These are phyloP conservation scores for Andrographis paniculata DNA, from an alignment of 305 asterid species.

Conservation along the genomic window DNA sequence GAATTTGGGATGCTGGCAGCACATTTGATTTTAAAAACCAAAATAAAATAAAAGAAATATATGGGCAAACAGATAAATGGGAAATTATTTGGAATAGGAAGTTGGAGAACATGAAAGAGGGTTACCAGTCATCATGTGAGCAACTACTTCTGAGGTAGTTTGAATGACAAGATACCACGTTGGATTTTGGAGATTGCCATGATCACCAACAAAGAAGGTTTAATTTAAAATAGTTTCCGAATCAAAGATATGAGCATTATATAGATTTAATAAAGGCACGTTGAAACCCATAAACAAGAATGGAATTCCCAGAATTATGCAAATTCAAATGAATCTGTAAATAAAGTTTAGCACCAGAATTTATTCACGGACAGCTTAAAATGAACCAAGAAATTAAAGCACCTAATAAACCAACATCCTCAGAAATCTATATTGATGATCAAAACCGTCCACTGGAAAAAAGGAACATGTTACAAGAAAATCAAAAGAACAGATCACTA, in stretches of 20 bases:
- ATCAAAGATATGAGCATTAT: background rate
- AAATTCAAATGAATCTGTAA: background rate
- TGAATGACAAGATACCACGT: slow-evolving; percentile 35
- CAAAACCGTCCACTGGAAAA: slow-evolving; percentile 2
- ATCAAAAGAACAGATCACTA: slow-evolving; percentile 1
- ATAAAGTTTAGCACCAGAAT: background rate
- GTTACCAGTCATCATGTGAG: slow-evolving; percentile 30
- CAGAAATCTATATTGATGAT: background rate
- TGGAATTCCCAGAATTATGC: background rate
- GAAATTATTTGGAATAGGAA: slow-evolving; percentile 15
- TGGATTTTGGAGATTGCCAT: slow-evolving; percentile 15
- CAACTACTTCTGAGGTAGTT: slow-evolving; percentile 38
- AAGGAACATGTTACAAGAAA: slow-evolving; percentile 7
- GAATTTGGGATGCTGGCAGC: too few species aligned
- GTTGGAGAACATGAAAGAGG: slow-evolving; percentile 13
- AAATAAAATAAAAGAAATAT: background rate
- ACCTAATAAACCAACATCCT: background rate
- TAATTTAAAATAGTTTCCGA: too few species aligned
- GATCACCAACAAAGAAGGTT: too few species aligned
- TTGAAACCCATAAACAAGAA: background rate
- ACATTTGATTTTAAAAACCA: too few species aligned
- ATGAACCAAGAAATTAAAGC: background rate
- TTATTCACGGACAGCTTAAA: background rate
- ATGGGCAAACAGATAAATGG: slow-evolving; percentile 21
- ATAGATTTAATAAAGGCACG: background rate